Evolutionary conservation across 2,329 filamentous ascomycete species (phyloP).

Genomic region (Fusarium multiceps): DNA sequence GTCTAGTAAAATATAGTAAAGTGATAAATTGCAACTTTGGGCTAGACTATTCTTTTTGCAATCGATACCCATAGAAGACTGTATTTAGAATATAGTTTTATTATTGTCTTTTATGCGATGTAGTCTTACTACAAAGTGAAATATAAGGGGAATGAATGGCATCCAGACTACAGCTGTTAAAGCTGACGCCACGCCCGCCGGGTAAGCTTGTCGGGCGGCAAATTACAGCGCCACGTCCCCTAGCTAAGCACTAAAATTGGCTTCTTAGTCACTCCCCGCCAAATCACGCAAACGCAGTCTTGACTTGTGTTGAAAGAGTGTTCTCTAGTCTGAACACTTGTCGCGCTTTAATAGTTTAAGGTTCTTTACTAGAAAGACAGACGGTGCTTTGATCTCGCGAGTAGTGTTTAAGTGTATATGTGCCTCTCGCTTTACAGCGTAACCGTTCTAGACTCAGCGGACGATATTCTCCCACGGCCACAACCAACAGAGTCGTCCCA

Average conservation of each 20-base stretch:
- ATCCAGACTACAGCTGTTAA: background rate
- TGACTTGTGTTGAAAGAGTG: background rate
- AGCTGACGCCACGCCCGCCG: background rate
- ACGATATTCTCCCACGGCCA: background rate
- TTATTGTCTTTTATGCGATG: background rate
- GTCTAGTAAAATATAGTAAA: background rate
- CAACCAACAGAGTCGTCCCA: background rate
- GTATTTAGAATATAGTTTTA: background rate
- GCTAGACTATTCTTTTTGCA: background rate
- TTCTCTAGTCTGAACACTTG: background rate
- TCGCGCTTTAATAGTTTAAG: background rate
- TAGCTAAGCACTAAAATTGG: background rate
- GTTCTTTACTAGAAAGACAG: no score
- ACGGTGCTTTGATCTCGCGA: no score
- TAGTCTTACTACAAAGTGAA: background rate
- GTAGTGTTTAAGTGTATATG: no score
- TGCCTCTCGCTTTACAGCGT: background rate
- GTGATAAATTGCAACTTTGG: background rate
- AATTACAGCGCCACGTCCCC: background rate
- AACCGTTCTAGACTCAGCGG: background rate
- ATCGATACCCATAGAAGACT: fast-evolving
- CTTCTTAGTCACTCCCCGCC: background rate
- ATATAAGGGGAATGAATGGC: background rate
- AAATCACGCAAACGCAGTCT: background rate
- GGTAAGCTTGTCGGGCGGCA: background rate